Percentiles rank a stretch among this genome's conserved stretches.
These are phyloP conservation scores for Sclerotinia nivalis DNA, from an alignment of 2,329 filamentous ascomycete genomes.

Conservation along the genomic window DNA sequence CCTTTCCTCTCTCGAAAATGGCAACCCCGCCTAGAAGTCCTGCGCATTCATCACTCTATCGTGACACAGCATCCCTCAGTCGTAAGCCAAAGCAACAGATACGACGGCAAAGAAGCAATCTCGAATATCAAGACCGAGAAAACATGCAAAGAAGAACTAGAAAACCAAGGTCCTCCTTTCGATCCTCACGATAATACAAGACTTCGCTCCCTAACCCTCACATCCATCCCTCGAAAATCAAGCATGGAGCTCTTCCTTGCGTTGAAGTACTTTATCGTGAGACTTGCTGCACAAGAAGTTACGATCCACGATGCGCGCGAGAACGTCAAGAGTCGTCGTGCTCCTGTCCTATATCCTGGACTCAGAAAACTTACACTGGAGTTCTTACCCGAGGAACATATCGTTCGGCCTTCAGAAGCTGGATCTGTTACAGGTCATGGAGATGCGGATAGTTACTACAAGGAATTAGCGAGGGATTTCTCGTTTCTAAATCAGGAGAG, in stretches of 20 bases:
- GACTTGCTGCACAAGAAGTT: slow-evolving; percentile 52
- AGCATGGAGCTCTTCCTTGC: slow-evolving; percentile 51
- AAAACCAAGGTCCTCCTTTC: slow-evolving; percentile 50
- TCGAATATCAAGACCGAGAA: slow-evolving; percentile 42
- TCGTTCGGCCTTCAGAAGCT: background rate
- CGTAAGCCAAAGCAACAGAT: background rate
- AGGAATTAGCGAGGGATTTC: slow-evolving; percentile 32
- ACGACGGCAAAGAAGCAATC: slow-evolving; percentile 9
- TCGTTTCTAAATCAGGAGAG: slow-evolving; percentile 34
- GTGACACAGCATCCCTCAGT: slow-evolving; percentile 55
- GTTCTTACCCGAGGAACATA: slow-evolving; percentile 42
- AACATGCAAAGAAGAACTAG: slow-evolving; percentile 40
- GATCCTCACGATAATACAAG: slow-evolving; percentile 59
- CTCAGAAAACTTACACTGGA: slow-evolving; percentile 57
- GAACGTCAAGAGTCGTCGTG: slow-evolving; percentile 29
- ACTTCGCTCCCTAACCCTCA: slow-evolving; percentile 54
- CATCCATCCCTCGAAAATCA: slow-evolving; percentile 55
- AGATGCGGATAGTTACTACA: slow-evolving; percentile 35
- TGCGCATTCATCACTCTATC: slow-evolving; percentile 61
- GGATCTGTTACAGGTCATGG: slow-evolving; percentile 33
- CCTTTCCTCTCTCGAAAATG: background rate
- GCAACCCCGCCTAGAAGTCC: slow-evolving; percentile 48
- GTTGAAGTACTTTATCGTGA: slow-evolving; percentile 51
- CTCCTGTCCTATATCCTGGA: slow-evolving; percentile 50
- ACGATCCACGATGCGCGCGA: slow-evolving; percentile 42